These are phyloP conservation scores for Helicostylum pulchrum DNA, from an alignment of 192 early-diverging fungal genomes.

Conservation along the genomic window DNA sequence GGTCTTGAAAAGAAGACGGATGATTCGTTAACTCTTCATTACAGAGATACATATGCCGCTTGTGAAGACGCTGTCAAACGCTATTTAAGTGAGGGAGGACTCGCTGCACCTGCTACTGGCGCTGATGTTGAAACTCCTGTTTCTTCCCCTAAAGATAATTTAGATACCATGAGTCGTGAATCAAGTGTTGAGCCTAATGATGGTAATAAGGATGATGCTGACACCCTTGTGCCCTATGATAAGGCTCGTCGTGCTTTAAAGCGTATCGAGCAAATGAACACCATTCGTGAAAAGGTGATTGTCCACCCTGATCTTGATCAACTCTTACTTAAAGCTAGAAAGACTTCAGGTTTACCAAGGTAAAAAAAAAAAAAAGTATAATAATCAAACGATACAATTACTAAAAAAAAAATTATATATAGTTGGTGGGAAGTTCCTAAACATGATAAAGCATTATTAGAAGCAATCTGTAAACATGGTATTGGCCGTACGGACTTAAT, in stretches of 20 bases:
- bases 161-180: conserved; percentile 26
- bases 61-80: conserved; percentile 59
- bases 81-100: conserved; percentile 3
- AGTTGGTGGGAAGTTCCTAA: conserved; percentile 74
- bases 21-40: conserved; percentile 65
- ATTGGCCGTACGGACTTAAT: conserved; percentile 65
- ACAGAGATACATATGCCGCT: conserved; percentile 50
- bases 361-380: too few relatives aligned
- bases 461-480: conserved; percentile 70
- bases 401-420: background rate
- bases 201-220: conserved; percentile 39
- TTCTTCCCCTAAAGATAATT: background rate
- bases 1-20: conserved; percentile 62
- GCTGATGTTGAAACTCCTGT: background rate
- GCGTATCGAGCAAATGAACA: conserved; percentile 66
- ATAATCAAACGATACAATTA: too few relatives aligned
- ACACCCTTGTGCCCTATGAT: conserved; percentile 55
- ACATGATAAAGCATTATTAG: conserved; percentile 65
- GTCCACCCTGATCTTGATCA: conserved; percentile 49
- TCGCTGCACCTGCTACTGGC: background rate
- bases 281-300: conserved; percentile 60
- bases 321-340: conserved; percentile 42
- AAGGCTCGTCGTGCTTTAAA: conserved; percentile 68
- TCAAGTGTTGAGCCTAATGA: conserved; percentile 39
- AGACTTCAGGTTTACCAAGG: conserved; percentile 51